Evolutionary conservation across 2,329 filamentous ascomycete species (phyloP).

Genomic region (Pseudocercospora fuligena): DNA sequence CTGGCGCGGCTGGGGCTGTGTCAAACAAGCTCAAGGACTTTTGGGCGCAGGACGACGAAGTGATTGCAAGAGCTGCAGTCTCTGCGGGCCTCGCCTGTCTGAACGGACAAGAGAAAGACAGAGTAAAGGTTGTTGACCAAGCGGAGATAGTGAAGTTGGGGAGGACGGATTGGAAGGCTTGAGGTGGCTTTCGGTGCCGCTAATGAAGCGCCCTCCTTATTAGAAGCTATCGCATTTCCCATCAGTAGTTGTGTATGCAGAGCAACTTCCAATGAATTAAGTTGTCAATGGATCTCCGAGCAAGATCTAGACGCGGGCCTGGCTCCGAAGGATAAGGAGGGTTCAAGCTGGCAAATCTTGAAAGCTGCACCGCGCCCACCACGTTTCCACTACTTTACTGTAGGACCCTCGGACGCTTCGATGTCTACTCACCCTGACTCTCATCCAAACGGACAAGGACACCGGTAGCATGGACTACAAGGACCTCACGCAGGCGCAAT

Average conservation of each 20-base stretch:
- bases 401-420: not conserved
- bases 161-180: conserved; percentile 26
- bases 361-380: too few species aligned
- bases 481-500: conserved; percentile 67
- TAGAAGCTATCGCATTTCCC: too few species aligned
- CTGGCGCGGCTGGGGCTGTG: not conserved
- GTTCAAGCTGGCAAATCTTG: too few species aligned
- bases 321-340: too few species aligned
- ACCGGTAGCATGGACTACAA: conserved; percentile 26
- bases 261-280: too few species aligned
- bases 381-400: too few species aligned
- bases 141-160: conserved; percentile 24
- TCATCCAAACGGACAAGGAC: not conserved
- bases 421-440: not conserved
- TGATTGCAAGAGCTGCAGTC: conserved; percentile 69
- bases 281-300: too few species aligned
- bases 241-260: too few species aligned
- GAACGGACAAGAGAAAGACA: conserved; percentile 23
- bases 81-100: conserved; percentile 51
- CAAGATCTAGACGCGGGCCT: too few species aligned
- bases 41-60: conserved; percentile 20
- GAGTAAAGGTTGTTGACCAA: conserved; percentile 26
- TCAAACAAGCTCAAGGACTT: not conserved
- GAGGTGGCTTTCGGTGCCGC: not conserved
- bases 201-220: too few species aligned